Conservation (phyloP, 2,329 filamentous ascomycete genomes). For the Pyrenochaeta sp. region DNA sequence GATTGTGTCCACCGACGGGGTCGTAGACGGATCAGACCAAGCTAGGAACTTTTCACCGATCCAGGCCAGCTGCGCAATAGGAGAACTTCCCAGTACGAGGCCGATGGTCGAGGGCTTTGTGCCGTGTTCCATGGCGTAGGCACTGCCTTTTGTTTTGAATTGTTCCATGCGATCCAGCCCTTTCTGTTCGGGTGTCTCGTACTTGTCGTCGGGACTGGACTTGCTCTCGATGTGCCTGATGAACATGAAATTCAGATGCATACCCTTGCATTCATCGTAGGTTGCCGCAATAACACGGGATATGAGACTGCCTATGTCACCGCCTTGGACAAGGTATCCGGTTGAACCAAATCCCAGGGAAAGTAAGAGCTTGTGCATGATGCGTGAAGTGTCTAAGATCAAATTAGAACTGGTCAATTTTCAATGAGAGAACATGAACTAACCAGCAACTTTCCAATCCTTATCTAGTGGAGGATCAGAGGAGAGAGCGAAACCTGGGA, state of each 20-base stretch:
- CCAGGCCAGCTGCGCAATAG: conserved; percentile 65
- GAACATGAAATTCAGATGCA: conserved; percentile 42
- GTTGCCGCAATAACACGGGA: conserved; percentile 52
- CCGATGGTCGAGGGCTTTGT: conserved; percentile 65
- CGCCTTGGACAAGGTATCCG: conserved; percentile 64
- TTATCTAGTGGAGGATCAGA: conserved; percentile 55
- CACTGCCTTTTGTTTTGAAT: conserved; percentile 54
- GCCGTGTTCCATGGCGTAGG: conserved; percentile 62
- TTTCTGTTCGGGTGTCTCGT: conserved; percentile 47
- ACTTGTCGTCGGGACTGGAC: conserved; percentile 23
- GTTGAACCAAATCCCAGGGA: conserved; percentile 58
- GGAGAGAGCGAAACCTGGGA: conserved; percentile 64
- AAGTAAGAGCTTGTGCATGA: conserved; percentile 62
- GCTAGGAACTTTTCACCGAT: conserved; percentile 65
- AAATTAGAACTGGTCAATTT: too few relatives aligned
- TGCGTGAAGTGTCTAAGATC: conserved; percentile 51
- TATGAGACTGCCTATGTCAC: conserved; percentile 61
- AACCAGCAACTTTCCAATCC: conserved; percentile 52
- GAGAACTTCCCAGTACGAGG: conserved; percentile 60
- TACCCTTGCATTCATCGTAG: conserved; percentile 57
- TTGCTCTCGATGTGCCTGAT: conserved; percentile 24
- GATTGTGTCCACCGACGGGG: conserved; percentile 52
- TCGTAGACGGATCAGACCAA: conserved; percentile 56
- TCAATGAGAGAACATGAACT: too few relatives aligned
- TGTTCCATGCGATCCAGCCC: conserved; percentile 47